phyloP scores from a whole-genome alignment of 2,329 filamentous ascomycete species.

The Colletotrichum sp. region DNA sequence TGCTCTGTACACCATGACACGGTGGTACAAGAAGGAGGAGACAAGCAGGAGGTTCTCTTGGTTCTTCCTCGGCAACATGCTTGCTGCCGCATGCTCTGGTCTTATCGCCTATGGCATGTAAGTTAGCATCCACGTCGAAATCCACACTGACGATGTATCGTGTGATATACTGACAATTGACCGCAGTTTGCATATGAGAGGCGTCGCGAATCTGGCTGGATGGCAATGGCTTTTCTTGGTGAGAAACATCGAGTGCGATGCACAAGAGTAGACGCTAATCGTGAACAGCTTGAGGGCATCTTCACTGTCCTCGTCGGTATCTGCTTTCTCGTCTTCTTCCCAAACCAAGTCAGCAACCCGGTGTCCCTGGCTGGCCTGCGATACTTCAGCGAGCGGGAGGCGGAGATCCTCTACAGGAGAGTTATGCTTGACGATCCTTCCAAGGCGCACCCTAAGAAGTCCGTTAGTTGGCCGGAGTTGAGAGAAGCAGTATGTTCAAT shows the following conservation, averaged over 20 bases:
- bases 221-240: conserved; percentile 41
- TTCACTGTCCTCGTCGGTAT: conserved; percentile 38
- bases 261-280: background rate
- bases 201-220: conserved; percentile 31
- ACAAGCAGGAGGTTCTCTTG: conserved; percentile 49
- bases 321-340: conserved; percentile 35
- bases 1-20: conserved; percentile 50
- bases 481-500: conserved; percentile 34
- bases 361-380: conserved; percentile 33
- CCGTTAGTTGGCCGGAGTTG: conserved; percentile 35
- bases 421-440: conserved; percentile 39
- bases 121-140: background rate
- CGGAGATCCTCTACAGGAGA: conserved; percentile 35
- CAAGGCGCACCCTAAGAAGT: conserved; percentile 33
- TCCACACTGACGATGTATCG: background rate
- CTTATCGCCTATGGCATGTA: conserved; percentile 47
- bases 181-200: conserved; percentile 35
- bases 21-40: conserved; percentile 52
- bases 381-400: conserved; percentile 39
- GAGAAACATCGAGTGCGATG: background rate
- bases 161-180: background rate
- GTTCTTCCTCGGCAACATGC: conserved; percentile 51
- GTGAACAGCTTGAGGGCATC: conserved; percentile 36
- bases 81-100: conserved; percentile 42
- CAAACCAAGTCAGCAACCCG: conserved; percentile 30